Evolutionary conservation across 768 basidiomycete genomes (phyloP), one percentile per base, ranked within the genome.

Genomic region (Cyclocybe cylindracea): DNA sequence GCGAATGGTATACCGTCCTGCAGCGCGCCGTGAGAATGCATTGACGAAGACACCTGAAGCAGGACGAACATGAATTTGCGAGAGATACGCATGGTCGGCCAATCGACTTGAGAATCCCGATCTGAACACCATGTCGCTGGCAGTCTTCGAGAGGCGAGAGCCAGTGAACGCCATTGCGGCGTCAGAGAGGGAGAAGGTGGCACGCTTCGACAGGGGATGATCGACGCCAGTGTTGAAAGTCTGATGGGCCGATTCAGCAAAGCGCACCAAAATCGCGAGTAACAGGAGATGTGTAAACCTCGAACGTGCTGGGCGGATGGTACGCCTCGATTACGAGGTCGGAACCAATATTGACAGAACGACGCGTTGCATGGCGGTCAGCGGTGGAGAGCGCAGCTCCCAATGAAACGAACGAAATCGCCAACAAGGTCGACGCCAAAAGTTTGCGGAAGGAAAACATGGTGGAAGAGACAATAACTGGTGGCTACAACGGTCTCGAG

Each of bases 1-100:
- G 68, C 67, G 46, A 74, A 67, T 2, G 70, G 66, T 40, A 73
- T 60, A 6, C 61, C 67, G 43, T 72, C 51, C 70, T 71, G 45
- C 61, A 24, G 3, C 24, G 4, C 4, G 24, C 24, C 24, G 24
- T 24, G 4, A 24, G 24, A 24, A 24, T 24, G 24, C 24, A 24
- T 24, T 24, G 24, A 24, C 24, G 24, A 2, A 24, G 3, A 24
- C 5, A 24, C 4, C 24, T 24, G 2, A 47, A 36, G 5, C 24
- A 7, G 16, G 19, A 50, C 54, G 18, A 18, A 69, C 65, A 46
- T 63, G 57, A 38, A 38, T 46, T 50, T 70, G 67, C 44, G 55
- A 48, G 24, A 69, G 34, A 52, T 64, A 68, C 3, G 68, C 69
- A 32, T 56, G 48, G n/a, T 53, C 40, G 7, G 42, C 53, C 31